Evolutionary conservation across 495 filamentous ascomycete genomes (phyloP).

Genomic region (Penicillium psychrofluorescens): DNA sequence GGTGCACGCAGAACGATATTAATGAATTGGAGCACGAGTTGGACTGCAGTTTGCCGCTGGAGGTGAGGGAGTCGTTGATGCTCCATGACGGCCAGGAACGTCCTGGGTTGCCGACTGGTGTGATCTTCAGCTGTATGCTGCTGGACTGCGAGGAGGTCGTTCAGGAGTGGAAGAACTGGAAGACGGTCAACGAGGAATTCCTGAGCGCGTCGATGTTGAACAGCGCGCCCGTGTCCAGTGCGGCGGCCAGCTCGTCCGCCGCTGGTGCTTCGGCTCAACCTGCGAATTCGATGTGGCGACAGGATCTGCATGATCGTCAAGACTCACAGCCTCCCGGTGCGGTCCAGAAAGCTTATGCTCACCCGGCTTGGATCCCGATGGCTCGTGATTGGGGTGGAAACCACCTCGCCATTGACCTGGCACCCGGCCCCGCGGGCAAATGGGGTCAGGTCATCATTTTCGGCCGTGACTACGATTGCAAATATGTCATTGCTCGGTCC

Average conservation of each 20-base stretch:
- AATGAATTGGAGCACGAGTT: conserved; percentile 96
- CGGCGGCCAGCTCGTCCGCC: conserved; percentile 55
- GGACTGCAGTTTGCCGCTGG: conserved; percentile 88
- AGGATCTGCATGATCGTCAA: conserved; percentile 78
- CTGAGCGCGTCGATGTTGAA: conserved; percentile 50
- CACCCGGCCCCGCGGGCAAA: conserved; percentile 79
- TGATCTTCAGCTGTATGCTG: conserved; percentile 90
- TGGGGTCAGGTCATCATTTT: conserved; percentile 98
- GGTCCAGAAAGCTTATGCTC: conserved; percentile 88
- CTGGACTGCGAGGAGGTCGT: conserved; percentile 98
- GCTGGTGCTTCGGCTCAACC: conserved; percentile 42
- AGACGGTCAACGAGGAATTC: conserved; percentile 83
- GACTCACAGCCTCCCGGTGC: conserved; percentile 80
- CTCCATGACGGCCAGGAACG: conserved; percentile 95
- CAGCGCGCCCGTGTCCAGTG: conserved; percentile 52
- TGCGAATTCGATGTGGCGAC: conserved; percentile 65
- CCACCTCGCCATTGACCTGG: conserved; percentile 88
- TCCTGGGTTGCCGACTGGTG: conserved; percentile 80
- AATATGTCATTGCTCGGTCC: conserved; percentile 89
- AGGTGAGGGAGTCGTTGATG: conserved; percentile 86
- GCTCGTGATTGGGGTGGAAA: conserved; percentile 98
- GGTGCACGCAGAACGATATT: conserved; percentile 86
- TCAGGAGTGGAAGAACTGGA: conserved; percentile 97
- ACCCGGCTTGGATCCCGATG: conserved; percentile 92
- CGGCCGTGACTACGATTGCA: conserved; percentile 96